Base-by-base conservation (phyloP, 805 yeast species). In the Sugiyamaella chiloensis region DNA sequence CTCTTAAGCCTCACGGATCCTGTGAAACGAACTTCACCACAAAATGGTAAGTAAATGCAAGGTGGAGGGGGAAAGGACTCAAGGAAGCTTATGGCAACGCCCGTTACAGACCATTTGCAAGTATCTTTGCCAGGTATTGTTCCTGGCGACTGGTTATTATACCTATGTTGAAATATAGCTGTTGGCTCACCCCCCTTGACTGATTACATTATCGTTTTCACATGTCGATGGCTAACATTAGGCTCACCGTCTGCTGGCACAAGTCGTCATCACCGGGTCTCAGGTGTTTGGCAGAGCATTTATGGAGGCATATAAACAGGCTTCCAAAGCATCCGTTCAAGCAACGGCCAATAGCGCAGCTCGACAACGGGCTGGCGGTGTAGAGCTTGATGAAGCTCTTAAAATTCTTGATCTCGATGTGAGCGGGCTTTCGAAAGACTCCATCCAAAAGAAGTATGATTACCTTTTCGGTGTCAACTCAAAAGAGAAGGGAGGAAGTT, bases 251-350 rank as follows among this genome's bases (percentile, higher is more conserved):
- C 76, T 95, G 49, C 63, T 91, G 47, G 87, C 87, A 55, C 91
- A 87, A 67, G 96, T 93, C 54, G 76, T 89, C 42, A 79, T 90
- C 61, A 90, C 98, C 7, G 98, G 98, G 48, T 95, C 97, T 3
- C 83, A 87, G 58, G 98, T 91, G 24, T 89, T 93, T 63, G 97
- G 98, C 48, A 80, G 87, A 58, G 99, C 99, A 0, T 93, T 93
- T 65, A 76, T 88, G n/a, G 96, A 89, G 65, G 98, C 99, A 0
- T 93, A 91, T 74, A 85, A 83, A 61, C 98, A 93, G 70, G 96
- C 98, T 14, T 87, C 91, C 44, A 90, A 90, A 46, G 81, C 95
- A n/a, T 88, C 91, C 1, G 78, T 87, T 24, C 80, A 80, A 56
- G 73, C 85, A 17, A 76, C 81, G 5, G 66, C 73, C n/a, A 69